phyloP scores from a whole-genome alignment of 208 protist species.

The Crithidia brevicula region DNA sequence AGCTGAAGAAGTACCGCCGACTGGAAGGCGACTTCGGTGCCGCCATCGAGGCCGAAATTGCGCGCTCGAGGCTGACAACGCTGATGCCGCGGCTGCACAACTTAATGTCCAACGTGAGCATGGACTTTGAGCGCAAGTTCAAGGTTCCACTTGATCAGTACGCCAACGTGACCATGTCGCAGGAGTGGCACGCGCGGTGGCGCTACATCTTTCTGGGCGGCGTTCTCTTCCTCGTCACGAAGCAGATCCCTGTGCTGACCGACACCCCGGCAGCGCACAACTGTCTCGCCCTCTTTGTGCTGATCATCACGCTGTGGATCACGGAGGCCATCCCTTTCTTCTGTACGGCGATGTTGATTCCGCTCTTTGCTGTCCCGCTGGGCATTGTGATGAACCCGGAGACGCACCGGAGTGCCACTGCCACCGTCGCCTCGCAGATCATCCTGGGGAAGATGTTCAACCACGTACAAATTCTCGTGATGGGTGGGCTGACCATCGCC shows the following conservation, averaged over 20 bases:
- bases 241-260: slow-evolving; percentile 69
- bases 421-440: slow-evolving; percentile 75
- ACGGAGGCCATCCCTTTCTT: slow-evolving; percentile 94
- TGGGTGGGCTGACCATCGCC: slow-evolving; percentile 92
- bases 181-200: slow-evolving; percentile 83
- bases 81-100: slow-evolving; percentile 75
- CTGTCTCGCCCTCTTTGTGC: slow-evolving; percentile 87
- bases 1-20: slow-evolving; percentile 85
- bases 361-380: slow-evolving; percentile 84
- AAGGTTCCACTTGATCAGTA: slow-evolving; percentile 82
- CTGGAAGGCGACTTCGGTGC: slow-evolving; percentile 74
- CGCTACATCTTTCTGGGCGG: slow-evolving; percentile 75
- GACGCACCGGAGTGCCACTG: slow-evolving; percentile 49
- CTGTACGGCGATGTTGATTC: slow-evolving; percentile 93
- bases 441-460: slow-evolving; percentile 89
- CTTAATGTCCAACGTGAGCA: slow-evolving; percentile 63
- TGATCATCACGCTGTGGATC: slow-evolving; percentile 91
- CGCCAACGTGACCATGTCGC: slow-evolving; percentile 67
- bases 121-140: slow-evolving; percentile 90
- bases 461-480: slow-evolving; percentile 92
- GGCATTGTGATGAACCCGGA: slow-evolving; percentile 74
- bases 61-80: slow-evolving; percentile 70
- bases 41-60: slow-evolving; percentile 77
- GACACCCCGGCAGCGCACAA: slow-evolving; percentile 83
- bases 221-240: slow-evolving; percentile 63